These are phyloP conservation scores for Rhynchosporium agropyri DNA, from an alignment of 2,329 filamentous ascomycete species.

Conservation along the genomic window DNA sequence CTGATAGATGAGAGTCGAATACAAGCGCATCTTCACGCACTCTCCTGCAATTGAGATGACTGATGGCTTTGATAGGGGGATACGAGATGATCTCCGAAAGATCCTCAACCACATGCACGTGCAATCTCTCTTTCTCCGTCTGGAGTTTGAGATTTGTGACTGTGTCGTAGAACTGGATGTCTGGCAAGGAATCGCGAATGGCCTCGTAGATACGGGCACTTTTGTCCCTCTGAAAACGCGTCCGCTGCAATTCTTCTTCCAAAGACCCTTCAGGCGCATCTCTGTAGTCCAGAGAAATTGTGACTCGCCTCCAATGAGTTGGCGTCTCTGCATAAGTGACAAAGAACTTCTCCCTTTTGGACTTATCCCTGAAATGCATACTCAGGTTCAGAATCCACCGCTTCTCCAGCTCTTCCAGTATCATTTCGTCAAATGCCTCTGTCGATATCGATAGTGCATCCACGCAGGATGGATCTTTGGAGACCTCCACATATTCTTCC, in stretches of 20 bases:
- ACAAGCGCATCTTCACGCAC: conserved; percentile 74
- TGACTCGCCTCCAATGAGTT: conserved; percentile 82
- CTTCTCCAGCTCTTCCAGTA: conserved; percentile 81
- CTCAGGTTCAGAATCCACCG: conserved; percentile 96
- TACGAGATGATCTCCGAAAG: conserved; percentile 85
- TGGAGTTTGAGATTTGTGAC: conserved; percentile 95
- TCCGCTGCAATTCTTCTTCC: conserved; percentile 76
- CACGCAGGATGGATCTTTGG: conserved; percentile 33
- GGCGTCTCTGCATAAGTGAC: conserved; percentile 87
- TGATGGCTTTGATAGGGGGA: conserved; percentile 71
- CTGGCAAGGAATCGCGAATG: conserved; percentile 86
- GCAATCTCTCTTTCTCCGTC: conserved; percentile 82
- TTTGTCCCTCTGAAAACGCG: conserved; percentile 88
- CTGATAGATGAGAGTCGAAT: conserved; percentile 92
- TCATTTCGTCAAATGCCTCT: conserved; percentile 57
- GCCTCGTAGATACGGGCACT: conserved; percentile 91
- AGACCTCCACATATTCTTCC: conserved; percentile 38
- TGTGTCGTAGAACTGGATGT: conserved; percentile 94
- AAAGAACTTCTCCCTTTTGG: conserved; percentile 95
- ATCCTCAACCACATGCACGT: conserved; percentile 98
- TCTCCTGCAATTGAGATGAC: conserved; percentile 68
- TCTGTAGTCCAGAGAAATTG: conserved; percentile 91
- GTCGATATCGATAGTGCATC: conserved; percentile 40
- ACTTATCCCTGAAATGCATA: conserved; percentile 96
- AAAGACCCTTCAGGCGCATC: conserved; percentile 78